phyloP scores from a whole-genome alignment of 768 basidiomycete genomes.

The Kwoniella sp. region DNA sequence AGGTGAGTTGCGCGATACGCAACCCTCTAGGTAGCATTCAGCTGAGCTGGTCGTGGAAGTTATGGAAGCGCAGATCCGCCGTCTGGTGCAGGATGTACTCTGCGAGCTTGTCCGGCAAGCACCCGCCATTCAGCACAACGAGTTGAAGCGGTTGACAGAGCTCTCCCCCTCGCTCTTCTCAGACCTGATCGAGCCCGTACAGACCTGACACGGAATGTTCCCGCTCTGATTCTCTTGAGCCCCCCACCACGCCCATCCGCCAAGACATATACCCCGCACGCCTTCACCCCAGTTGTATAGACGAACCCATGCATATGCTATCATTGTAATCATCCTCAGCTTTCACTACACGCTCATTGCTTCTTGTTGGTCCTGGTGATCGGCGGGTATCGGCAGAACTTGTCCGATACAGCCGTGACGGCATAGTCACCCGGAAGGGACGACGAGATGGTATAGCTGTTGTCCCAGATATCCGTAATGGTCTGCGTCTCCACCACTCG shows the following conservation, averaged over 20 bases:
- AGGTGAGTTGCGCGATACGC: not conserved
- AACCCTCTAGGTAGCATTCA: no score
- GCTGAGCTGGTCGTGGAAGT: not conserved
- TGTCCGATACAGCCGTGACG: slow-evolving; percentile 84
- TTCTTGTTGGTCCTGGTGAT: slow-evolving; percentile 13
- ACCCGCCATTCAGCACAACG: slow-evolving; percentile 5
- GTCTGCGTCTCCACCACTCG: slow-evolving; percentile 49
- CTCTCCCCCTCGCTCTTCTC: slow-evolving; percentile 1
- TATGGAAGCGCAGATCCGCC: not conserved
- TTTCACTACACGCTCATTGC: not conserved
- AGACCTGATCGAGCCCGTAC: not conserved
- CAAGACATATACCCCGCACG: slow-evolving; percentile 9
- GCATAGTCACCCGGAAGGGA: slow-evolving; percentile 70
- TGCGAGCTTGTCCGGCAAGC: not conserved
- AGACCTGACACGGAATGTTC: not conserved
- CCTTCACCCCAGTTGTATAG: not conserved
- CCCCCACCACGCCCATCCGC: no score
- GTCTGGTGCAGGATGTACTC: not conserved
- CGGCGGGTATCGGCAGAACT: slow-evolving; percentile 84
- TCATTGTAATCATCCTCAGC: not conserved
- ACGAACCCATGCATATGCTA: slow-evolving; percentile 10
- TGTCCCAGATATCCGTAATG: slow-evolving; percentile 52
- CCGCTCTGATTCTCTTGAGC: not conserved
- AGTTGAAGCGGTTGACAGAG: not conserved
- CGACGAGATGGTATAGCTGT: slow-evolving; percentile 85